A percentile compares a stretch with the other conserved stretches of the same genome.
Evolutionary conservation across 352 stramenopile species (phyloP).

Genomic region (Phytophthora fragariae): DNA sequence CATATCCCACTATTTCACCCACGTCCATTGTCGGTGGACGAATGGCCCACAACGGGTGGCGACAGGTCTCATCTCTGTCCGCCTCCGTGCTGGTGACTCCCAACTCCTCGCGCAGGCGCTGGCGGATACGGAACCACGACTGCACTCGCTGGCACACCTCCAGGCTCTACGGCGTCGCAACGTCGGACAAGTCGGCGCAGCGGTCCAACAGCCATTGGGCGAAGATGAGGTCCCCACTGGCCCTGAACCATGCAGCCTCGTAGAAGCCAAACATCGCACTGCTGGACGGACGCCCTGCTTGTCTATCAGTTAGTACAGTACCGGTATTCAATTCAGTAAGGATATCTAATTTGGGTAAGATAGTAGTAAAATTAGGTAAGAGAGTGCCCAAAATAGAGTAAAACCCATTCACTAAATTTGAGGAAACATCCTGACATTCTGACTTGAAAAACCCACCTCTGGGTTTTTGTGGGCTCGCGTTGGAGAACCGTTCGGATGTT

Average conservation of each 20-base stretch:
- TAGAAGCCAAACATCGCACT: background rate
- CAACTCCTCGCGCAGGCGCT: conserved; percentile 46
- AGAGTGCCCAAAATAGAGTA: no score
- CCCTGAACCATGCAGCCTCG: conserved; percentile 44
- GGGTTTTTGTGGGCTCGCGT: no score
- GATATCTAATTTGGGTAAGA: no score
- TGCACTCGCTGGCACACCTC: conserved; percentile 26
- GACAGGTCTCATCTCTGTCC: background rate
- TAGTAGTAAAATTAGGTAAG: no score
- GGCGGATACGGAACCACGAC: conserved; percentile 44
- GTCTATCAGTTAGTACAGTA: no score
- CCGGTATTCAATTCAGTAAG: no score
- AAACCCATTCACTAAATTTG: no score
- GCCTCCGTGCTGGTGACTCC: conserved; percentile 8
- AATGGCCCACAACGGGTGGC: background rate
- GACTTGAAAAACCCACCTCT: no score
- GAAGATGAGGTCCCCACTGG: conserved; percentile 45
- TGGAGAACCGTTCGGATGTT: no score
- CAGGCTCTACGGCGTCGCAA: conserved; percentile 20
- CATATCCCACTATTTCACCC: conserved; percentile 25
- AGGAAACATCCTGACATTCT: no score
- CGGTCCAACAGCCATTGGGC: conserved; percentile 60
- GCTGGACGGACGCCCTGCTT: no score
- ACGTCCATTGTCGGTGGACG: conserved; percentile 6
- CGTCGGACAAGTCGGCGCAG: conserved; percentile 41